Percentiles rank a stretch among this genome's conserved stretches.
Conservation (phyloP, 2,329 filamentous ascomycete species). For the Pseudogymnoascus sp. region DNA sequence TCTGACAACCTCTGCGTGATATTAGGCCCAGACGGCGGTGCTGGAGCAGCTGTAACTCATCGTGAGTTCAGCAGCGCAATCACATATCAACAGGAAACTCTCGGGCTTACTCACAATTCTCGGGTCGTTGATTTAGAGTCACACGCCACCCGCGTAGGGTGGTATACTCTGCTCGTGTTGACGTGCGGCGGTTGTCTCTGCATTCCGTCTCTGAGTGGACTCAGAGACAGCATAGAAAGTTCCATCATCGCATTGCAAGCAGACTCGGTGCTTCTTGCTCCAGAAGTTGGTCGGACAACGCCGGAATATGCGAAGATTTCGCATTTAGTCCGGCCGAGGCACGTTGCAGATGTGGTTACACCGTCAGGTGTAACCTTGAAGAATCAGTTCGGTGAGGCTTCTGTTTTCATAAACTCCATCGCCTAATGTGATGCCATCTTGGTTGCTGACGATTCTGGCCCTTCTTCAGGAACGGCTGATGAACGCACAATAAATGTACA, state of each 20-base stretch:
- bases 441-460: neutral
- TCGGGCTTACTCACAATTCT: neutral
- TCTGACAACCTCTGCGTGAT: neutral
- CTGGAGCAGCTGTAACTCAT: neutral
- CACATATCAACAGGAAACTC: neutral
- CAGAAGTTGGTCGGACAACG: neutral
- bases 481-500: neutral
- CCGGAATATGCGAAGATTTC: conserved; percentile 1
- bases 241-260: neutral
- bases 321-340: neutral
- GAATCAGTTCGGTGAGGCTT: neutral
- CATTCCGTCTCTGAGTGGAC: conserved; percentile 12
- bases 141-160: neutral
- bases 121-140: neutral
- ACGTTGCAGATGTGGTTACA: neutral
- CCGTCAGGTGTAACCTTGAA: neutral
- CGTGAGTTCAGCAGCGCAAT: neutral
- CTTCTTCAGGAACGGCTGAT: neutral
- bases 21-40: neutral
- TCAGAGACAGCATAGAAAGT: conserved; percentile 1
- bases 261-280: neutral
- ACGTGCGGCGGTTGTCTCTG: conserved; percentile 15
- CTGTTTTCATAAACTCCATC: neutral
- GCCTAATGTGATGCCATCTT: neutral
- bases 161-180: conserved; percentile 5